Conservation (phyloP, 495 filamentous ascomycete species). For the Penicillium goetzii region DNA sequence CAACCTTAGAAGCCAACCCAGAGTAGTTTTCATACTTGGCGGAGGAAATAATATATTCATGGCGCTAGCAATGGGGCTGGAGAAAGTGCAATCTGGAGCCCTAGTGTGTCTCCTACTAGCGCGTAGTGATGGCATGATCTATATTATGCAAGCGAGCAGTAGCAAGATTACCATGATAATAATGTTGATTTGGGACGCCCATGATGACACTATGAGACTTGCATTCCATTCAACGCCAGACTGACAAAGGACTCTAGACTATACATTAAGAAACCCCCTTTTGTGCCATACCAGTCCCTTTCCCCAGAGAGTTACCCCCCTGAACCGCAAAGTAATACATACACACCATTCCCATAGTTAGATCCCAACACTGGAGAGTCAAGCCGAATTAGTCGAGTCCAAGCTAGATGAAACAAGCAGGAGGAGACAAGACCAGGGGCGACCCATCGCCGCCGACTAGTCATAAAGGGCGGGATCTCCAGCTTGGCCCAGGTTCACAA, state of each 20-base stretch:
- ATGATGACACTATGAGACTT: neutral
- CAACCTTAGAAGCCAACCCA: no score
- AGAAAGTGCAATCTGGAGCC: neutral
- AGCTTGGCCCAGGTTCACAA: slow-evolving; percentile 78
- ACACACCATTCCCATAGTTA: neutral
- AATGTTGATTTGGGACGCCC: neutral
- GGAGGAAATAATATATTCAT: neutral
- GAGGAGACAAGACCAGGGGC: neutral
- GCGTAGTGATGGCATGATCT: slow-evolving; percentile 18
- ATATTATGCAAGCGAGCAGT: neutral
- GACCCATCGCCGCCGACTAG: slow-evolving; percentile 49
- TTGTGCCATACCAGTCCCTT: slow-evolving; percentile 2
- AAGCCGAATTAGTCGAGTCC: neutral
- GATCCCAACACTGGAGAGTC: neutral
- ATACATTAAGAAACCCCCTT: slow-evolving; percentile 16
- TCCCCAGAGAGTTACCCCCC: neutral
- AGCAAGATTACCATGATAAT: neutral
- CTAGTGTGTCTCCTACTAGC: slow-evolving; percentile 12
- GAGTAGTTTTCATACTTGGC: no score
- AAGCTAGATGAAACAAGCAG: slow-evolving; percentile 12
- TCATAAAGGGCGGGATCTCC: slow-evolving; percentile 79
- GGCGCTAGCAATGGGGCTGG: neutral
- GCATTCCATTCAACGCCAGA: neutral
- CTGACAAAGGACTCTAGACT: slow-evolving; percentile 7
- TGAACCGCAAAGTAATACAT: slow-evolving; percentile 7